A percentile compares a stretch with the other conserved stretches of the same genome.
phyloP scores from a whole-genome alignment of 495 filamentous ascomycete genomes.

The Penicillium chermesinum region DNA sequence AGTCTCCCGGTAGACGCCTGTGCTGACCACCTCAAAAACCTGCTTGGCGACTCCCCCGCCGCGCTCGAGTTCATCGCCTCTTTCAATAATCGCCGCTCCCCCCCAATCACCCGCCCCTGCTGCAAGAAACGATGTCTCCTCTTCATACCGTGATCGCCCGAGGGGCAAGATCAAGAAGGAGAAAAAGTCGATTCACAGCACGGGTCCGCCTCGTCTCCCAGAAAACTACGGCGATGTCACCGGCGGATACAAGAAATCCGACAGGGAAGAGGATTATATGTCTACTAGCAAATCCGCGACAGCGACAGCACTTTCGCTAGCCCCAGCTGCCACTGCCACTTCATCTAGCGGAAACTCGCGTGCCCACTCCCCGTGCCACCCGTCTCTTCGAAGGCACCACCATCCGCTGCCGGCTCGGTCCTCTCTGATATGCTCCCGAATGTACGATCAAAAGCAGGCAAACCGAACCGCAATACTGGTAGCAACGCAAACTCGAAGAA shows the following conservation, averaged over 20 bases:
- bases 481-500: conserved; percentile 31
- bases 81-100: conserved; percentile 71
- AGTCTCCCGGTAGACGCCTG: conserved; percentile 67
- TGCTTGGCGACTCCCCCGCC: conserved; percentile 81
- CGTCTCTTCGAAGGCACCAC: conserved; percentile 51
- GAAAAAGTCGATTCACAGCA: conserved; percentile 59
- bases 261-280: conserved; percentile 60
- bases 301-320: too few relatives aligned
- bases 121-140: conserved; percentile 19
- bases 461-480: conserved; percentile 50
- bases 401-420: conserved; percentile 67
- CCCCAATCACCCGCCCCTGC: conserved; percentile 24
- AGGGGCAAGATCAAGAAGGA: conserved; percentile 29
- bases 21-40: conserved; percentile 76
- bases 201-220: conserved; percentile 53
- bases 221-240: conserved; percentile 53
- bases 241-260: conserved; percentile 58
- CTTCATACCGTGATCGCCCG: conserved; percentile 9
- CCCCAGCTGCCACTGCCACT: conserved; percentile 16
- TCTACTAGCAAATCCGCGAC: conserved; percentile 30
- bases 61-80: conserved; percentile 87
- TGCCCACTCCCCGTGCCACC: conserved; percentile 35
- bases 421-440: conserved; percentile 72
- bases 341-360: conserved; percentile 29
- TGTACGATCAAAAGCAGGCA: conserved; percentile 54